Base-by-base conservation (phyloP, 2,329 filamentous ascomycete species). In the Beauveria rudraprayagi region DNA sequence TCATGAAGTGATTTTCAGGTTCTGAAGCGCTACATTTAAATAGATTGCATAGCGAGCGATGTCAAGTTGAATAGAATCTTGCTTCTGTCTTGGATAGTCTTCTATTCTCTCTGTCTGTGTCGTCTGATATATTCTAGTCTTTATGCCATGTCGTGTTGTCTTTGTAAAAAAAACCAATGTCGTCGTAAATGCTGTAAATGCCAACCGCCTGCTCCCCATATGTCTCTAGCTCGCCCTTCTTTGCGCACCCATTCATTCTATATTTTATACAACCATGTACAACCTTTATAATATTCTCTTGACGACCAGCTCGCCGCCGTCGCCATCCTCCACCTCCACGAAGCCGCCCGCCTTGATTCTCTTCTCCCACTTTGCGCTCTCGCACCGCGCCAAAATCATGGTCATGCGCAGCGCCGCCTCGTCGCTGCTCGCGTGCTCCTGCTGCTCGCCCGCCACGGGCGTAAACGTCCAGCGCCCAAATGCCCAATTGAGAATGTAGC, bases 401-500 rank as follows among this genome's bases (percentile, higher is more conserved):
- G 90, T 92, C 84, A 92, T 88, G 58, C 89, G 80, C 65, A 91
- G 72, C 17, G 80, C 74, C 1, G 79, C 73, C 52, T 87, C 77
- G 41, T 78, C 74, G 68, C 82, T 82, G 41, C 84, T 80, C 65
- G 78, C 72, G 70, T 86, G 82, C 71, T 87, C 82, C 10, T 69
- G 70, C 1, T 71, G 70, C 11, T 11, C 28, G n/a, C n/a, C 1
- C 70, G 72, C 69, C 4, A 81, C 69, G 5, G 83, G 80, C 1
- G 92, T 95, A 70, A 93, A 96, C 0, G 86, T 96, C 93, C 94
- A 99, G 34, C 94, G 83, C 0, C 92, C 92, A 75, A 99, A 99
- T 0, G 94, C 94, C 94, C 94, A 99, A 73, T 99, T 99, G 63
- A 99, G 82, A 50, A 99, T 96, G 71, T 94, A 97, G 60, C 90